phyloP scores from a whole-genome alignment of 805 yeast genomes.

The Wickerhamomyces pijperi region DNA sequence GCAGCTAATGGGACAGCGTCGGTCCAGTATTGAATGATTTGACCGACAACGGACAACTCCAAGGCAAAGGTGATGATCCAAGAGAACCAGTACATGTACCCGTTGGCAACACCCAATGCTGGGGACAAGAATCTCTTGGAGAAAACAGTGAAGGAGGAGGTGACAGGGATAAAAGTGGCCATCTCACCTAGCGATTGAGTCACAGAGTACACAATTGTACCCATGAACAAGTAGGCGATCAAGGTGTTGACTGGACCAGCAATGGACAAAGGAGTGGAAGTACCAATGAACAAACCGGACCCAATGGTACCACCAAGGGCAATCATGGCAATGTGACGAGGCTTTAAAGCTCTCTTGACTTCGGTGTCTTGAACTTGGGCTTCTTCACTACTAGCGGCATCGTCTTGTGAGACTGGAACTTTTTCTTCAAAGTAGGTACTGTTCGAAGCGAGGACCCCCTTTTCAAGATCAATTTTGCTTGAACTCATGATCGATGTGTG shows the following conservation, averaged over 20 bases:
- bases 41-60: constrained; percentile 64
- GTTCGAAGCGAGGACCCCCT: background rate
- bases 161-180: constrained; percentile 68
- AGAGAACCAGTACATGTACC: constrained; percentile 67
- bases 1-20: constrained; percentile 57
- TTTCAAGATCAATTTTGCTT: background rate
- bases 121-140: constrained; percentile 58
- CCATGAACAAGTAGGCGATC: constrained; percentile 57
- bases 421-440: constrained; percentile 1
- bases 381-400: constrained; percentile 5
- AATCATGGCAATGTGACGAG: constrained; percentile 64
- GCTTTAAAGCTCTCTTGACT: constrained; percentile 49
- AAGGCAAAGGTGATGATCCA: constrained; percentile 72
- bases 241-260: constrained; percentile 66
- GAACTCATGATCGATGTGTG: background rate
- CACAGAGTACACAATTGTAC: constrained; percentile 50
- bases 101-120: constrained; percentile 63
- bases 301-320: constrained; percentile 77
- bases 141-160: constrained; percentile 59
- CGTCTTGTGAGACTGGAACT: constrained; percentile 7
- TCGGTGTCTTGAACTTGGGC: constrained; percentile 25
- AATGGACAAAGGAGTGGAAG: constrained; percentile 37
- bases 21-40: constrained; percentile 56
- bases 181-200: constrained; percentile 70
- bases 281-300: constrained; percentile 65